Base-by-base conservation (phyloP, 1,284 basidiomycete genomes). In the Apiotrichum gracile region DNA sequence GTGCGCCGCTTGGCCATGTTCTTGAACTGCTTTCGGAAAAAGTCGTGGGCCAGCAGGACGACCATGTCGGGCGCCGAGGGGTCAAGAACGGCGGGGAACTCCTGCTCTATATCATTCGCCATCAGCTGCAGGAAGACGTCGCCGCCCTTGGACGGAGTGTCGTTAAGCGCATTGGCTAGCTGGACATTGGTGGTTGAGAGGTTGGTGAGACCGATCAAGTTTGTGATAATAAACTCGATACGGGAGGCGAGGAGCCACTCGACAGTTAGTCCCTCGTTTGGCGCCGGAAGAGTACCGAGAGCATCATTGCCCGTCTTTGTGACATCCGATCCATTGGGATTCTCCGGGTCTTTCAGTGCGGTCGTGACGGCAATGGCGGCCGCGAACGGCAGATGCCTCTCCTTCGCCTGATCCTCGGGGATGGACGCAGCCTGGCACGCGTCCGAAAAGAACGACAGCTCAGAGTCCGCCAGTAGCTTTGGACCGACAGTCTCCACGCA, bases 1-100 rank as follows among this genome's bases (percentile, higher is more conserved):
- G 83, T 81, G 0, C 53, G 47, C 4, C 43, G 27, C 34, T 43
- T 49, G 8, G 47, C 44, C 41, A 55, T 44, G 2, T 26, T 24
- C 27, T 43, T 34, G 27, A 53, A 52, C 10, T 40, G 24, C 2
- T n/a, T 4, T 4, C 51, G 40, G 35, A 61, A 42, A 33, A 55
- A 53, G n/a, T 24, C 25, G 35, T 55, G 52, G 0, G 55, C 52
- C 4, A 48, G 51, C 17, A 61, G 45, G 2, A 61, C 46, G 5
- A 22, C 47, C 12, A 14, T 13, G 10, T 39, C 26, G 0, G 40
- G 17, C 2, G 33, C 46, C 1, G 25, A 29, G 0, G 59, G 59
- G 7, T 53, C 44, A 27, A 61, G 47, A 5, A 46, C 52, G 1
- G 54, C 17, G 12, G 42, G 4, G 8, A 27, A 38, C 1, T 12